Conservation (phyloP, 2,329 filamentous ascomycete genomes). For the Stenocarpella maydis region DNA sequence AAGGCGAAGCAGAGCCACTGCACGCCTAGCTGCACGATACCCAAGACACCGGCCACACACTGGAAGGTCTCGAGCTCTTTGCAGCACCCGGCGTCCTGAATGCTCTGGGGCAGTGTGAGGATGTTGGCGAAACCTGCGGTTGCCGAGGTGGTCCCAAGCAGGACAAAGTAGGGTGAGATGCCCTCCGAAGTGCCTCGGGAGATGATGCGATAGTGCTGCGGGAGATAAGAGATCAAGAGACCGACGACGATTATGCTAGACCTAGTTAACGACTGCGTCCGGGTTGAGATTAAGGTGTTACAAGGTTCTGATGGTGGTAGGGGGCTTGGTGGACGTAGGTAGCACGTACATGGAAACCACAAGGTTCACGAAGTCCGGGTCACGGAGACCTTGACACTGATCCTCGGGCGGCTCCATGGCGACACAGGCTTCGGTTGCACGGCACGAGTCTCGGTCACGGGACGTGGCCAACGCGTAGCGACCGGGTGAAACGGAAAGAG, state of each 20-base stretch:
- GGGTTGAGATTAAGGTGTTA: neutral
- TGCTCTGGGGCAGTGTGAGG: constrained; percentile 82
- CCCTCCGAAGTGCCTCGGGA: constrained; percentile 86
- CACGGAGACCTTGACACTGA: constrained; percentile 60
- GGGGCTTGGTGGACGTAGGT: neutral
- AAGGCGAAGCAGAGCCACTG: constrained; percentile 93
- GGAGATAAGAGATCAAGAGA: constrained; percentile 91
- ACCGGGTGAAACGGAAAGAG: neutral
- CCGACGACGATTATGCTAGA: constrained; percentile 79
- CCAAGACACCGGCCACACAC: constrained; percentile 85
- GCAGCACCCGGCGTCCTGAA: constrained; percentile 86
- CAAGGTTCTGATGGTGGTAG: neutral
- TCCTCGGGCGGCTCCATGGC: constrained; percentile 47
- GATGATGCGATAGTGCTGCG: constrained; percentile 94
- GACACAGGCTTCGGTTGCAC: neutral
- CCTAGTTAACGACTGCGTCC: constrained; percentile 37
- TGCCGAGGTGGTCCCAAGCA: constrained; percentile 90
- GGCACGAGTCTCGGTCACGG: neutral
- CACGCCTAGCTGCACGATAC: constrained; percentile 88
- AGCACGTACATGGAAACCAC: constrained; percentile 62
- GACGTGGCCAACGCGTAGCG: neutral
- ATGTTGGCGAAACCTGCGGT: constrained; percentile 94
- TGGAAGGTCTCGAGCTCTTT: constrained; percentile 81
- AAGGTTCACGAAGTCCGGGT: constrained; percentile 63
- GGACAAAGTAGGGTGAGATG: constrained; percentile 93